These are phyloP conservation scores for Chenopodium berlandieri DNA, from an alignment of 148 eudicot genomes.

Conservation along the genomic window DNA sequence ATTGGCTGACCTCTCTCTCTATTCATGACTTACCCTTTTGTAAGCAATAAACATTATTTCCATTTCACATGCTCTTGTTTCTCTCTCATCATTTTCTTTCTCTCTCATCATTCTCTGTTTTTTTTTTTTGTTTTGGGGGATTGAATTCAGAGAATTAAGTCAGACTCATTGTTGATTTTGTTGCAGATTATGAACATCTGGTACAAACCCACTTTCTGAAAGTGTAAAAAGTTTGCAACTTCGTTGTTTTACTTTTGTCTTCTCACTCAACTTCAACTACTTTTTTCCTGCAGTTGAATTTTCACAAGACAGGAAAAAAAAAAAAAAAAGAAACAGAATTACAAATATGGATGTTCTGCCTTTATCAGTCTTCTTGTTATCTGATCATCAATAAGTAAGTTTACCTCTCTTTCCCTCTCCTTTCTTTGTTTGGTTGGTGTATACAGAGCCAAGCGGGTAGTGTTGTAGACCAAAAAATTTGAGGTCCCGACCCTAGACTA, in stretches of 20 bases:
- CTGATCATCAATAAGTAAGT: conserved; percentile 11
- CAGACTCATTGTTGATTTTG: conserved; percentile 9
- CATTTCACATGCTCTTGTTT: conserved; percentile 2
- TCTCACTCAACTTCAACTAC: conserved; percentile 8
- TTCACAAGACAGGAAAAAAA: background rate
- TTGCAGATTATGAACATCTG: conserved; percentile 14
- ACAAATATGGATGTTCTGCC: conserved; percentile 5
- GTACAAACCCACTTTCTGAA: conserved; percentile 20
- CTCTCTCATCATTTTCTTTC: background rate
- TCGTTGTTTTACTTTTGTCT: background rate
- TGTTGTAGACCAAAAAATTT: background rate
- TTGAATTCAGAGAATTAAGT: conserved; percentile 21
- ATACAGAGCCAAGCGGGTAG: background rate
- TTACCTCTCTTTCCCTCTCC: background rate
- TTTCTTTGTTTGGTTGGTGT: background rate
- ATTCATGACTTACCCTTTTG: conserved; percentile 1
- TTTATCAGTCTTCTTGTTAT: background rate
- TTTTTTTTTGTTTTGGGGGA: background rate
- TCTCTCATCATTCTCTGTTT: background rate
- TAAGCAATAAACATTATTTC: background rate
- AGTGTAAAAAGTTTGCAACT: conserved; percentile 10
- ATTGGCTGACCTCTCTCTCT: conserved; percentile 10
- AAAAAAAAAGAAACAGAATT: background rate
- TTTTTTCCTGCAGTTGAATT: background rate
- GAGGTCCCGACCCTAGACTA: too few species aligned